phyloP scores from a whole-genome alignment of 2,329 filamentous ascomycete genomes.

The Venturia asperata region DNA sequence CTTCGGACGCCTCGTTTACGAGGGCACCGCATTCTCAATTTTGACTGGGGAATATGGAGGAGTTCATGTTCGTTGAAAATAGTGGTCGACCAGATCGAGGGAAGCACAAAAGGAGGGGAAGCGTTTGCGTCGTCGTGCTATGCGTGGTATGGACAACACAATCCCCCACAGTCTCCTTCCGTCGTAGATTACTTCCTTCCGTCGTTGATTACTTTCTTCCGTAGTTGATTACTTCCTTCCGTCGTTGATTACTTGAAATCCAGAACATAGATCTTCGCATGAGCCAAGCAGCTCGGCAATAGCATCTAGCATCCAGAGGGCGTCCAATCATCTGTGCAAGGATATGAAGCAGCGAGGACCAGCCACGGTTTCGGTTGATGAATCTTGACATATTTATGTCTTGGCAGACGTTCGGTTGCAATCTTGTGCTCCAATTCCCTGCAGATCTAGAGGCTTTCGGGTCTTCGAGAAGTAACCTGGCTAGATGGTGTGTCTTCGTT shows the following conservation, averaged over 20 bases:
- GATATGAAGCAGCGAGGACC: neutral
- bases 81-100: neutral
- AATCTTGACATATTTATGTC: neutral
- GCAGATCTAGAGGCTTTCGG: too few relatives aligned
- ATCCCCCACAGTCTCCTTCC: neutral
- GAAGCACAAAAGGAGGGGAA: neutral
- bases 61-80: neutral
- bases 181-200: too few relatives aligned
- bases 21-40: neutral
- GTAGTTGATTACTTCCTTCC: too few relatives aligned
- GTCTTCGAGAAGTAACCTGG: too few relatives aligned
- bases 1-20: neutral
- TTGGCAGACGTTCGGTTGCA: too few relatives aligned
- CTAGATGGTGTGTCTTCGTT: too few relatives aligned
- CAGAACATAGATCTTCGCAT: too few relatives aligned
- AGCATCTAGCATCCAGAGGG: too few relatives aligned
- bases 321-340: neutral
- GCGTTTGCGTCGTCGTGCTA: neutral
- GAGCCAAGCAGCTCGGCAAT: too few relatives aligned
- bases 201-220: too few relatives aligned
- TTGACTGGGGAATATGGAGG: neutral
- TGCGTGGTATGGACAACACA: neutral
- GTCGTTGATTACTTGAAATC: too few relatives aligned
- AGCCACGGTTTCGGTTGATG: neutral
- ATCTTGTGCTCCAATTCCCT: too few relatives aligned